A percentile compares a stretch with the other conserved stretches of the same genome.
These are phyloP conservation scores for Fragaria iinumae DNA, from an alignment of 306 rosid genomes.

Conservation along the genomic window DNA sequence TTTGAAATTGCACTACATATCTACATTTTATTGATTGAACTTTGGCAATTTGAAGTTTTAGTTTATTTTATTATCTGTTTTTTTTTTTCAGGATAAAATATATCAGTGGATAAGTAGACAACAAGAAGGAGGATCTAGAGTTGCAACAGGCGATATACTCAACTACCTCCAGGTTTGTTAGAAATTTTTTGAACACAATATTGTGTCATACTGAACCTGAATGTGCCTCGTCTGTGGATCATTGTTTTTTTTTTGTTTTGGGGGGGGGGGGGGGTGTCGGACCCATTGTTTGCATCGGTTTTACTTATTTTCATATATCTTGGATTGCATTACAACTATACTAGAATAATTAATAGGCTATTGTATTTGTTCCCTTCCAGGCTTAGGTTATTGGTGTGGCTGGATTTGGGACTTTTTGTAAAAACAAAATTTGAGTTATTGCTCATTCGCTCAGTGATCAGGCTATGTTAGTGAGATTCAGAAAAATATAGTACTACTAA, in stretches of 20 bases:
- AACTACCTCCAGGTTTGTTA: conserved; percentile 65
- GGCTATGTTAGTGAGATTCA: no score
- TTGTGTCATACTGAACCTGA: neutral
- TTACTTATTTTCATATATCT: neutral
- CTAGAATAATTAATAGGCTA: neutral
- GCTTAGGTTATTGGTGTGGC: neutral
- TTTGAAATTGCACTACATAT: neutral
- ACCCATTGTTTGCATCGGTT: neutral
- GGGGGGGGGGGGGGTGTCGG: no score
- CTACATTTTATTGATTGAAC: neutral
- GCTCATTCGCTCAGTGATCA: no score
- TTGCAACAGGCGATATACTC: conserved; percentile 57
- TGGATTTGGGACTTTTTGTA: conserved; percentile 6
- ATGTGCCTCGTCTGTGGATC: neutral
- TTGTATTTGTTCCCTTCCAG: neutral
- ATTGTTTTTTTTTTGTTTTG: neutral
- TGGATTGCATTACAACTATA: neutral
- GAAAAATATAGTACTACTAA: no score
- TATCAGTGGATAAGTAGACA: conserved; percentile 82
- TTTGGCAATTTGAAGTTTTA: neutral
- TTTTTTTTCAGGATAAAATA: conserved; percentile 69
- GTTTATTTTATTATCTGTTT: neutral
- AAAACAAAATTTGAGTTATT: no score
- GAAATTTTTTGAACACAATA: neutral
- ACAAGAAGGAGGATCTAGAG: conserved; percentile 78